Percentiles rank a stretch among this genome's conserved stretches.
Conservation (phyloP, 1,139 yeast genomes). For the Sugiyamaella japonica region DNA sequence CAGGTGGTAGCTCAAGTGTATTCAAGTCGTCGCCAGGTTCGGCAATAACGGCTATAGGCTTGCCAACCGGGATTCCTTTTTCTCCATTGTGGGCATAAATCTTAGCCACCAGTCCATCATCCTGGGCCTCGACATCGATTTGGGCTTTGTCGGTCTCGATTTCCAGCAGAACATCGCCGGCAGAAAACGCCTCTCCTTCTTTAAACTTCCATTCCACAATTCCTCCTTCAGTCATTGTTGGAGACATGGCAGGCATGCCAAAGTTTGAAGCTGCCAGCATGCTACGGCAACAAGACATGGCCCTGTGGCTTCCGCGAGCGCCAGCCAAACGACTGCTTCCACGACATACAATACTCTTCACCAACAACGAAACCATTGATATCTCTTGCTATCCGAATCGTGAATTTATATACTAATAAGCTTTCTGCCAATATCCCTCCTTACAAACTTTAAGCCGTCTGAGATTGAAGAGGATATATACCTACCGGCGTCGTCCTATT, state of each 20-base stretch:
- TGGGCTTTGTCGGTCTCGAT: slow-evolving; percentile 94
- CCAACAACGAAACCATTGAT: slow-evolving; percentile 10
- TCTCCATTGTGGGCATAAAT: slow-evolving; percentile 70
- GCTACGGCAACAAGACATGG: slow-evolving; percentile 3
- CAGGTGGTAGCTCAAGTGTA: slow-evolving; percentile 59
- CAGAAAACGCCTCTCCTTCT: slow-evolving; percentile 66
- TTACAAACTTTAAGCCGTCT: not conserved
- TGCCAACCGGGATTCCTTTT: slow-evolving; percentile 80
- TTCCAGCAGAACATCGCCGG: slow-evolving; percentile 87
- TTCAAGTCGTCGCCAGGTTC: slow-evolving; percentile 83
- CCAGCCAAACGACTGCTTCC: slow-evolving; percentile 3
- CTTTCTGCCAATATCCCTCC: not conserved
- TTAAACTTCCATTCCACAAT: slow-evolving; percentile 89
- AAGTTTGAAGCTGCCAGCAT: slow-evolving; percentile 54
- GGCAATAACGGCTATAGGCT: slow-evolving; percentile 83
- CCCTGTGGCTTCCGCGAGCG: not conserved
- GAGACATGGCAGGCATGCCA: slow-evolving; percentile 98
- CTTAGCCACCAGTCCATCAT: slow-evolving; percentile 86
- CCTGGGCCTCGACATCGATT: slow-evolving; percentile 90
- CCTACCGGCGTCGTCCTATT: not conserved
- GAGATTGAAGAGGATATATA: not conserved
- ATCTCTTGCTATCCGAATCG: not conserved
- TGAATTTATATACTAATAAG: too few species aligned
- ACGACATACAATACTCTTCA: slow-evolving; percentile 8
- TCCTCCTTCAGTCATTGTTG: slow-evolving; percentile 98